phyloP scores from a whole-genome alignment of 2,329 filamentous ascomycete species.

The Golovinomyces cichoracearum region DNA sequence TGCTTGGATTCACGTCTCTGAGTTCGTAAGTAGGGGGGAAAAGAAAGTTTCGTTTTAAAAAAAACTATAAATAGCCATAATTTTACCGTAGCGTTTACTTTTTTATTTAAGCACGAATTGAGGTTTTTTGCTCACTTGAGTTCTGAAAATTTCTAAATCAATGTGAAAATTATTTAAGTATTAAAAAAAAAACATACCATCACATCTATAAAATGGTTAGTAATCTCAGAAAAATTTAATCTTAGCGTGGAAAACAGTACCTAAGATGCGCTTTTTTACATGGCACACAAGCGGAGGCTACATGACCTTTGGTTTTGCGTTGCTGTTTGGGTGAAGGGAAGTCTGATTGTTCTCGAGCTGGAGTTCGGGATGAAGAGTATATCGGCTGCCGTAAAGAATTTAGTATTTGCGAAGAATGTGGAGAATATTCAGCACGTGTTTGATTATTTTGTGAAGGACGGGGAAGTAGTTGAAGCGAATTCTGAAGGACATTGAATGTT shows the following conservation, averaged over 20 bases:
- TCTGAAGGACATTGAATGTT: slow-evolving; percentile 3
- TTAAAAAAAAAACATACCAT: slow-evolving; percentile 27
- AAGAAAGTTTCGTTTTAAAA: too few relatives aligned
- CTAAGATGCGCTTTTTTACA: slow-evolving; percentile 63
- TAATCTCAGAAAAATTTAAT: background rate
- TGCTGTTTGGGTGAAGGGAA: slow-evolving; percentile 33
- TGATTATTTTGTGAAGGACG: slow-evolving; percentile 6
- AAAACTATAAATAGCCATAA: too few relatives aligned
- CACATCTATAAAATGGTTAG: slow-evolving; percentile 26
- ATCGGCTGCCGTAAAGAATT: background rate
- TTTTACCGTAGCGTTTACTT: too few relatives aligned
- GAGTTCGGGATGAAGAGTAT: slow-evolving; percentile 11
- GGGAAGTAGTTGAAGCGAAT: slow-evolving; percentile 7
- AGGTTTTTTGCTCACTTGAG: background rate
- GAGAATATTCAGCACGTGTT: slow-evolving; percentile 8
- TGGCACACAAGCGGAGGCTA: slow-evolving; percentile 61
- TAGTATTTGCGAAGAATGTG: background rate
- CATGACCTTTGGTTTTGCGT: slow-evolving; percentile 52
- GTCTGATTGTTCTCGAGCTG: slow-evolving; percentile 21
- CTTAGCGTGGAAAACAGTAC: slow-evolving; percentile 16
- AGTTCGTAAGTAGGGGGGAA: too few relatives aligned
- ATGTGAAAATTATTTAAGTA: background rate
- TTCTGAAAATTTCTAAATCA: background rate
- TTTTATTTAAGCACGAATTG: too few relatives aligned
- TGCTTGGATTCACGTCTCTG: too few relatives aligned